These are phyloP conservation scores for Cnidoscolus chayamansa DNA, from an alignment of 441 rosid species.

Conservation along the genomic window DNA sequence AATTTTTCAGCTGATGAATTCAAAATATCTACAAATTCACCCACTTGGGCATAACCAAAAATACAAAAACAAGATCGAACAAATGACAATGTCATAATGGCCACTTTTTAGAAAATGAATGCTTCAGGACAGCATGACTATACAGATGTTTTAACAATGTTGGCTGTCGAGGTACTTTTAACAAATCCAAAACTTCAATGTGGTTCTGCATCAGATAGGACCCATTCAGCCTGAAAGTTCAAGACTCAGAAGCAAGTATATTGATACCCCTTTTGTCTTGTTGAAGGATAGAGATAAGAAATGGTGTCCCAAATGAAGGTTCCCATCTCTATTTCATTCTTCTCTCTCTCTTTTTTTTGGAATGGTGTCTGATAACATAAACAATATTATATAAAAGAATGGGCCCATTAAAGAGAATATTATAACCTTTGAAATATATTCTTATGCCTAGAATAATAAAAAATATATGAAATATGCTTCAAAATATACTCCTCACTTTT, in stretches of 20 bases:
- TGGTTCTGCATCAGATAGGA: slow-evolving; percentile 3
- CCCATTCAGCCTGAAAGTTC: neutral
- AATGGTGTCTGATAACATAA: too few species aligned
- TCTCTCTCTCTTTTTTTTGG: neutral
- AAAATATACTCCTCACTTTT: too few species aligned
- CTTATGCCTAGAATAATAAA: too few species aligned
- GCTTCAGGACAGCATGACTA: neutral
- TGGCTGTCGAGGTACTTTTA: neutral
- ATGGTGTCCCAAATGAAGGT: neutral
- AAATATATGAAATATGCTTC: too few species aligned
- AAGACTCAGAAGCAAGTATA: slow-evolving; percentile 13
- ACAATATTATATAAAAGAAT: too few species aligned
- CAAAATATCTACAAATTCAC: neutral
- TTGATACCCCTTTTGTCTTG: neutral
- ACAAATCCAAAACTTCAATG: slow-evolving; percentile 1
- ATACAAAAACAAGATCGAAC: neutral
- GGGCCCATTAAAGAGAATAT: too few species aligned
- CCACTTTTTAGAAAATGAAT: neutral
- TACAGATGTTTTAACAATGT: neutral
- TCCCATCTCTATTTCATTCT: slow-evolving; percentile 7
- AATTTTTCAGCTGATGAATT: slow-evolving; percentile 8
- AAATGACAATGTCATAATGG: slow-evolving; percentile 3
- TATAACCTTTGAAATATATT: too few species aligned
- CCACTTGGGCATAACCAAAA: neutral
- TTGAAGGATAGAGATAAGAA: neutral